Evolutionary conservation across 129 eudicot genomes (phyloP).

Genomic region (Escallonia rubra): DNA sequence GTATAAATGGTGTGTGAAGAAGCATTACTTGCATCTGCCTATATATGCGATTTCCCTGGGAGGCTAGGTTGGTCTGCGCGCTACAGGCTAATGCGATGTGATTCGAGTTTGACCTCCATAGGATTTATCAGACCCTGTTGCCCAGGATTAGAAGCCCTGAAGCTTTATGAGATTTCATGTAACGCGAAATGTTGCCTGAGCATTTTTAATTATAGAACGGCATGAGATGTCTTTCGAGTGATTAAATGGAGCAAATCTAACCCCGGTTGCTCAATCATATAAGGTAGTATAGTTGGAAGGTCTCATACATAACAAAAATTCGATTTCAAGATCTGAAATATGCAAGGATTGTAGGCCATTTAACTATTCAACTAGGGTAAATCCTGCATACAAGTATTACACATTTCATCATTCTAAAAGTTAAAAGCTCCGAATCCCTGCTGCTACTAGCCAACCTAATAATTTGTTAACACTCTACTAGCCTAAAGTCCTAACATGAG

Average conservation of each 20-base stretch:
- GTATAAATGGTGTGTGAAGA: no score
- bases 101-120: no score
- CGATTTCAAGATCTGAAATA: background rate
- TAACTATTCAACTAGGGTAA: background rate
- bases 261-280: no score
- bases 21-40: no score
- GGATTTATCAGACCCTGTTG: no score
- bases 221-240: background rate
- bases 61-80: no score
- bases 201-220: background rate
- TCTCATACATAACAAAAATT: background rate
- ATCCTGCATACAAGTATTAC: slow-evolving; percentile 1
- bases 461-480: background rate
- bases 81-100: no score
- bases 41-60: no score
- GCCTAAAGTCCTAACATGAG: slow-evolving; percentile 1
- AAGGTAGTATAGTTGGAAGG: background rate
- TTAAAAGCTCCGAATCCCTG: background rate
- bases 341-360: background rate
- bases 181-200: no score
- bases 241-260: background rate
- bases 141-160: no score
- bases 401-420: slow-evolving; percentile 2
- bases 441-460: background rate
- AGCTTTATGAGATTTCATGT: no score